These are phyloP conservation scores for Penicillium lividum DNA, from an alignment of 495 filamentous ascomycete species.

Conservation along the genomic window DNA sequence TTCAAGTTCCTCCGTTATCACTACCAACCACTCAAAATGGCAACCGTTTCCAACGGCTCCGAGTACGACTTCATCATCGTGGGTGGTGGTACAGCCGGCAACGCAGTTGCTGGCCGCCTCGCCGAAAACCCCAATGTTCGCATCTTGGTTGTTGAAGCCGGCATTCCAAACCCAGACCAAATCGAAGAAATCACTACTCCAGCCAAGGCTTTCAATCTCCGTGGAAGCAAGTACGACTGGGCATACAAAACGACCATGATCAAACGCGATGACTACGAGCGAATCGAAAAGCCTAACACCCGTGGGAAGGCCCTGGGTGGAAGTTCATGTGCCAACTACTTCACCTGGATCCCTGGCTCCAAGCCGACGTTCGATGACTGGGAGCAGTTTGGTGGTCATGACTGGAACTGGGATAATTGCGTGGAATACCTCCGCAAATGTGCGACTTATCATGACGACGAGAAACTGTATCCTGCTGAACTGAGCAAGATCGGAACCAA, in stretches of 20 bases:
- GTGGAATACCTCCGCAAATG: constrained; percentile 56
- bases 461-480: constrained; percentile 35
- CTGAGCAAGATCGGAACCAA: constrained; percentile 49
- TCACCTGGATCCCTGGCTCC: constrained; percentile 57
- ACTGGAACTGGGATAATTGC: constrained; percentile 58
- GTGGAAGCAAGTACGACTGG: constrained; percentile 56
- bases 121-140: constrained; percentile 55
- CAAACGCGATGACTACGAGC: constrained; percentile 59
- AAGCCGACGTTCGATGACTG: constrained; percentile 59
- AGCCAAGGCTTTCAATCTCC: constrained; percentile 41
- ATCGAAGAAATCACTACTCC: constrained; percentile 48
- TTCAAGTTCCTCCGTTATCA: neutral
- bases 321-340: constrained; percentile 53
- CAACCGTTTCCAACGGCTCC: constrained; percentile 26
- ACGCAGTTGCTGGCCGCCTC: constrained; percentile 59
- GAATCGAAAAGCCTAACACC: constrained; percentile 62
- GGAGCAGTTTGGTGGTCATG: constrained; percentile 53
- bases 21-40: constrained; percentile 16
- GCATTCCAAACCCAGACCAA: constrained; percentile 40
- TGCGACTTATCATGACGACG: constrained; percentile 58
- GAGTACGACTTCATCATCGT: constrained; percentile 42
- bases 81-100: constrained; percentile 61
- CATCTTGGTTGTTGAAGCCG: constrained; percentile 59
- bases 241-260: constrained; percentile 64
- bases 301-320: constrained; percentile 59